phyloP scores from a whole-genome alignment of 2,329 filamentous ascomycete species.

The Didymella pomorum region DNA sequence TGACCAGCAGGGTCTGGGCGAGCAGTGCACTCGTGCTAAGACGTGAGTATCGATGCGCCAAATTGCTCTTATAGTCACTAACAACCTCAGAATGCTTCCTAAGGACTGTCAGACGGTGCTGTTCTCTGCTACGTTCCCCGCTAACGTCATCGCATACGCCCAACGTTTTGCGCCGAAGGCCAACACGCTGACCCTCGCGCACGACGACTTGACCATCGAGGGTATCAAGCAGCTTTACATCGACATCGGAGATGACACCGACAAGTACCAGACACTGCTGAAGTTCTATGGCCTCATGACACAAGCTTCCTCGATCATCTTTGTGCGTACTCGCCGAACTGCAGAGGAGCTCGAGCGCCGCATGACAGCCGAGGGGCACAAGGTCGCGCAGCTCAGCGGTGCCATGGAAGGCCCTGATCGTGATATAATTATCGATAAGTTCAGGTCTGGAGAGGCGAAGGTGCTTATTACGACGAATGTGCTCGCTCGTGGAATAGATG shows the following conservation, averaged over 20 bases:
- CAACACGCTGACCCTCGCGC: slow-evolving; percentile 85
- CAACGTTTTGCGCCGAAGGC: slow-evolving; percentile 83
- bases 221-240: slow-evolving; percentile 98
- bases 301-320: slow-evolving; percentile 96
- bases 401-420: slow-evolving; percentile 84
- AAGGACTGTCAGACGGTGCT: slow-evolving; percentile 83
- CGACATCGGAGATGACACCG: slow-evolving; percentile 81
- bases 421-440: slow-evolving; percentile 84
- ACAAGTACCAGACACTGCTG: slow-evolving; percentile 88
- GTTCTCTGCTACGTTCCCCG: slow-evolving; percentile 94
- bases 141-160: slow-evolving; percentile 85
- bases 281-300: slow-evolving; percentile 96
- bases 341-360: slow-evolving; percentile 84
- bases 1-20: slow-evolving; percentile 91
- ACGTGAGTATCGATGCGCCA: slow-evolving; percentile 61
- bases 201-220: slow-evolving; percentile 92
- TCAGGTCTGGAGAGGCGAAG: slow-evolving; percentile 86
- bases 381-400: slow-evolving; percentile 87
- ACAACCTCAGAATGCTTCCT: slow-evolving; percentile 70
- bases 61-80: slow-evolving; percentile 31
- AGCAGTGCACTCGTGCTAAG: slow-evolving; percentile 93
- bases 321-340: slow-evolving; percentile 90
- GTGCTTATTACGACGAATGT: slow-evolving; percentile 98
- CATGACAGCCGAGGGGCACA: slow-evolving; percentile 89
- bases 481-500: slow-evolving; percentile 91